A percentile compares a stretch with the other conserved stretches of the same genome.
phyloP scores from a whole-genome alignment of 306 rosid species.

The Ceratonia siliqua region DNA sequence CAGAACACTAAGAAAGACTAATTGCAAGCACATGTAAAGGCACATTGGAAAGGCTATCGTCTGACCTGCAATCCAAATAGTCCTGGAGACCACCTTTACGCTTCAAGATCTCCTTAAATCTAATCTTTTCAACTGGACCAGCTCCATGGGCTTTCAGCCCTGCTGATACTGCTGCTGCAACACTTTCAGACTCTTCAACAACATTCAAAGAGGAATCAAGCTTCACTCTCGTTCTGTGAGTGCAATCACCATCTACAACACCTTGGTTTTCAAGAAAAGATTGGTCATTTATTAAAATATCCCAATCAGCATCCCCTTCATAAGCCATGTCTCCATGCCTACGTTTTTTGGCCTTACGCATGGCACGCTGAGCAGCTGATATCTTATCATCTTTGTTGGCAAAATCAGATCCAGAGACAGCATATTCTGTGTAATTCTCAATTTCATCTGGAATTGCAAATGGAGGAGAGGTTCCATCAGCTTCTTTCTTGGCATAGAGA shows the following conservation, averaged over 20 bases:
- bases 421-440: constrained; percentile 58
- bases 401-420: constrained; percentile 51
- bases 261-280: constrained; percentile 49
- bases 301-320: constrained; percentile 99
- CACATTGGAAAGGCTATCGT: constrained; percentile 38
- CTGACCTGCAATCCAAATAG: constrained; percentile 88
- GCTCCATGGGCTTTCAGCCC: constrained; percentile 88
- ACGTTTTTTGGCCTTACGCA: constrained; percentile 64
- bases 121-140: constrained; percentile 88
- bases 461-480: constrained; percentile 49
- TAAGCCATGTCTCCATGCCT: constrained; percentile 98
- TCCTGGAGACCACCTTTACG: constrained; percentile 96
- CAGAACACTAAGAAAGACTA: constrained; percentile 32
- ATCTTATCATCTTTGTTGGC: constrained; percentile 54
- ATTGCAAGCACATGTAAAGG: constrained; percentile 31
- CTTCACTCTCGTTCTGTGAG: constrained; percentile 56
- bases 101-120: constrained; percentile 91
- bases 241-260: constrained; percentile 46
- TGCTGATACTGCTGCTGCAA: constrained; percentile 86
- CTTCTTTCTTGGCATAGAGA: neutral
- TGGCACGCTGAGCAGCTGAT: constrained; percentile 49
- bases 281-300: constrained; percentile 58
- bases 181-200: constrained; percentile 68
- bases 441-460: constrained; percentile 58
- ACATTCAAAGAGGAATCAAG: constrained; percentile 57